Evolutionary conservation across 352 stramenopile species (phyloP).

Genomic region (Pythium pyrilobum): DNA sequence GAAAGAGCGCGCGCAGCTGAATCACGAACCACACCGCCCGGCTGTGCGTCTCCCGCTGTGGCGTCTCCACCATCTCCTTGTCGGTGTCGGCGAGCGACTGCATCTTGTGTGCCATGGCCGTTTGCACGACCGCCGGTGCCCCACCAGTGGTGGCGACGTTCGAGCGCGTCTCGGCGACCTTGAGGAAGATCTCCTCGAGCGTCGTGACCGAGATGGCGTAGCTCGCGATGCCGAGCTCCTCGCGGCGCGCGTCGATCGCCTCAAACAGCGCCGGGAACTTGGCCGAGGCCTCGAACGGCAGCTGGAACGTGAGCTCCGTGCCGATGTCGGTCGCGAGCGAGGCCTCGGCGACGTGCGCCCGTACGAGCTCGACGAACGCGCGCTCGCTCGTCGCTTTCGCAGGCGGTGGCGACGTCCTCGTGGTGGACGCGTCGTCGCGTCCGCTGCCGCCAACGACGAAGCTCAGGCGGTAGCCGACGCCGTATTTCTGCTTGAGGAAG

Average conservation of each 20-base stretch:
- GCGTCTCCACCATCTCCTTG: conserved; percentile 2
- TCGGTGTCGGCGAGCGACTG: neutral
- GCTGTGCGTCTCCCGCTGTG: neutral
- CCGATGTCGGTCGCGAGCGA: conserved; percentile 56
- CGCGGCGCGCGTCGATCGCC: conserved; percentile 45
- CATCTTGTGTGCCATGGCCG: neutral
- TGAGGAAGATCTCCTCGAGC: conserved; percentile 88
- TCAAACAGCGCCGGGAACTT: conserved; percentile 72
- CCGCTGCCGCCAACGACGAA: conserved; percentile 22
- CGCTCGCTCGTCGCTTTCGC: neutral
- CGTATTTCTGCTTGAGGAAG: conserved; percentile 81
- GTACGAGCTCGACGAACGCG: conserved; percentile 21
- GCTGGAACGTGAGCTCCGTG: conserved; percentile 68
- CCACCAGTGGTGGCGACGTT: neutral
- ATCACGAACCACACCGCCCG: conserved; percentile 21
- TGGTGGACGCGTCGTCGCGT: too few species aligned
- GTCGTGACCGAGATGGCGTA: conserved; percentile 82
- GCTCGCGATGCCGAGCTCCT: conserved; percentile 34
- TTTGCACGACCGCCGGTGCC: neutral
- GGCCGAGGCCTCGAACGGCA: conserved; percentile 53
- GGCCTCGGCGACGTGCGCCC: conserved; percentile 29
- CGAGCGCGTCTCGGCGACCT: conserved; percentile 47
- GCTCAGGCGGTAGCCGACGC: conserved; percentile 72
- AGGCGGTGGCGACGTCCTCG: neutral
- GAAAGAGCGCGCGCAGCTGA: conserved; percentile 53